Evolutionary conservation across 1,139 yeast genomes (phyloP), one percentile per base, ranked within the genome.

Genomic region (Candida mesenterica): DNA sequence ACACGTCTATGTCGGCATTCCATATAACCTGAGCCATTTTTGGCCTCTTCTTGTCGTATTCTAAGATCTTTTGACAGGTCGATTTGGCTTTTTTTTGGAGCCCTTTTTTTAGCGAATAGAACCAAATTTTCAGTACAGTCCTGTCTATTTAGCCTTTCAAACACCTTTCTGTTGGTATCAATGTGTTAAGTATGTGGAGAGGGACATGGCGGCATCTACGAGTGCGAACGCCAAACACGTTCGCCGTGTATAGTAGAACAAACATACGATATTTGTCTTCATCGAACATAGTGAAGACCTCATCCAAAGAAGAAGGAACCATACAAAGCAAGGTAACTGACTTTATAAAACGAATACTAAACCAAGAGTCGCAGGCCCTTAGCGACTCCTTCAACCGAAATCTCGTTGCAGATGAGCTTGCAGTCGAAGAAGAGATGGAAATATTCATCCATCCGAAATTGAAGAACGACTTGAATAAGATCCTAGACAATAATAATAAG

Each of bases 1-100:
- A 70, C 18, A 68, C 75, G 43, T 70, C 75, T 30, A 70, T 70
- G 48, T 70, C 76, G 5, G 69, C 48, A 46, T 70, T 70, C 76
- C 76, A 70, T 41, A 69, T 59, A 34, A 70, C 75, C 44, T 65
- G 71, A 10, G 76, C 68, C 75, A 68, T 69, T 15, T 25, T 37
- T 17, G n/a, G 28, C 29, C 12, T 32, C n/a, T n/a, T n/a, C n/a
- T n/a, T n/a, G n/a, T n/a, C n/a, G n/a, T n/a, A n/a, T 31, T 31
- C 16, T 23, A n/a, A n/a, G n/a, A n/a, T n/a, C n/a, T n/a, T n/a
- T n/a, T n/a, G n/a, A n/a, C n/a, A n/a, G n/a, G n/a, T n/a, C n/a
- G n/a, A n/a, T n/a, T n/a, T n/a, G n/a, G n/a, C n/a, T n/a, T n/a
- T n/a, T n/a, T n/a, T n/a, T n/a, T n/a, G n/a, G n/a, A n/a, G n/a